phyloP scores from a whole-genome alignment of 208 protist genomes.

The Trichomonas gallinae region DNA sequence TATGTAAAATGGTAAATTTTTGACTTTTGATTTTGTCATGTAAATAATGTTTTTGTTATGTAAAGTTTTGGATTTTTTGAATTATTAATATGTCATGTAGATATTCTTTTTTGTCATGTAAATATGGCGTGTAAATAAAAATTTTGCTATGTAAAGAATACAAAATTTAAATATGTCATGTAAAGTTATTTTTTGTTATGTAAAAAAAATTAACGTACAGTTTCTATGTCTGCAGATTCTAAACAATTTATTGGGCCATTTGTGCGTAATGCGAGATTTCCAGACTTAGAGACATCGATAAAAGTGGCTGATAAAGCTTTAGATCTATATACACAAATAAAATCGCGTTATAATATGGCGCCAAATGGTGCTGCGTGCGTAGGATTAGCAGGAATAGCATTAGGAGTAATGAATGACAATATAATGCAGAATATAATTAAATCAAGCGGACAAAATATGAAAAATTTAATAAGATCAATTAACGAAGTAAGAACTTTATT shows the following conservation, averaged over 20 bases:
- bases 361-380: neutral
- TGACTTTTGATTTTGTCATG: too few relatives aligned
- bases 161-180: too few relatives aligned
- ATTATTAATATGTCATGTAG: too few relatives aligned
- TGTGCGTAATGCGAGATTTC: neutral
- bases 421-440: neutral
- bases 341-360: neutral
- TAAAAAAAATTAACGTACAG: neutral
- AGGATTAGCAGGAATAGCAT: neutral
- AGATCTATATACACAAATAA: neutral
- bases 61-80: too few relatives aligned
- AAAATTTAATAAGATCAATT: neutral
- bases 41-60: too few relatives aligned
- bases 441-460: neutral
- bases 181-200: too few relatives aligned
- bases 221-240: neutral
- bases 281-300: neutral
- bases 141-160: too few relatives aligned
- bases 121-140: too few relatives aligned
- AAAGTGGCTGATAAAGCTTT: neutral
- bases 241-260: neutral
- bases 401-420: neutral
- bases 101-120: too few relatives aligned
- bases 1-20: too few relatives aligned
- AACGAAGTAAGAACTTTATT: neutral